phyloP scores from a whole-genome alignment of 352 stramenopile genomes.

The Globisporangium takayamanum region DNA sequence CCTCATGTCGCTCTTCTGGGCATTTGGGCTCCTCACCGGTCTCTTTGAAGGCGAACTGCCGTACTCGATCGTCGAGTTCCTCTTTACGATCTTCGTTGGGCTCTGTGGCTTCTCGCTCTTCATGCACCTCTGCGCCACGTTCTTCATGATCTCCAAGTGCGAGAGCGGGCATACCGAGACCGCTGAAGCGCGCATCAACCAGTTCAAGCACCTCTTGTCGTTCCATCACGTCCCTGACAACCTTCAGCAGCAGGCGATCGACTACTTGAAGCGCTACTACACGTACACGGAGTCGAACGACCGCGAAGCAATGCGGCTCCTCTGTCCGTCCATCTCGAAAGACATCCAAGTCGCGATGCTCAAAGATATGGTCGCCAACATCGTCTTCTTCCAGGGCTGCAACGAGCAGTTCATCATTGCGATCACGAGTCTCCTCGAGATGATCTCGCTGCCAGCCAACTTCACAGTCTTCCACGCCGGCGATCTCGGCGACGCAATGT shows the following conservation, averaged over 20 bases:
- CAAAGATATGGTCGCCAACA: constrained; percentile 34
- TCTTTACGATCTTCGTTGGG: constrained; percentile 53
- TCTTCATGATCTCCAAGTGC: constrained; percentile 72
- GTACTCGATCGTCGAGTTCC: constrained; percentile 36
- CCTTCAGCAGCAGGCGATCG: constrained; percentile 43
- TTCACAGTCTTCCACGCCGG: constrained; percentile 47
- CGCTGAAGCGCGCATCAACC: constrained; percentile 52
- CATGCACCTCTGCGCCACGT: constrained; percentile 59
- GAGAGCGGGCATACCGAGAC: constrained; percentile 45
- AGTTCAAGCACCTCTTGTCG: constrained; percentile 58
- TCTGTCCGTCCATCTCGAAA: constrained; percentile 62
- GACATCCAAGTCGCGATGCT: constrained; percentile 66
- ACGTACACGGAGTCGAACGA: constrained; percentile 57
- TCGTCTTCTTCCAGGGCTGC: constrained; percentile 57
- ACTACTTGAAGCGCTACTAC: constrained; percentile 64
- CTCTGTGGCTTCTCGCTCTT: constrained; percentile 62
- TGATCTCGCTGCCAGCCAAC: constrained; percentile 44
- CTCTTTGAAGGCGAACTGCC: constrained; percentile 56
- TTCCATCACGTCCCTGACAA: constrained; percentile 52
- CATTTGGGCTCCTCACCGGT: constrained; percentile 52
- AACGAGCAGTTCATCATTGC: constrained; percentile 50
- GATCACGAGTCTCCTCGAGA: constrained; percentile 46
- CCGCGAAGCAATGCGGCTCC: constrained; percentile 38
- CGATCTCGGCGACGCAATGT: constrained; percentile 70
- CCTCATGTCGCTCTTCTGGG: constrained; percentile 59